These are phyloP conservation scores for Erodium chrysanthum DNA, from an alignment of 441 rosid species.

Conservation along the genomic window DNA sequence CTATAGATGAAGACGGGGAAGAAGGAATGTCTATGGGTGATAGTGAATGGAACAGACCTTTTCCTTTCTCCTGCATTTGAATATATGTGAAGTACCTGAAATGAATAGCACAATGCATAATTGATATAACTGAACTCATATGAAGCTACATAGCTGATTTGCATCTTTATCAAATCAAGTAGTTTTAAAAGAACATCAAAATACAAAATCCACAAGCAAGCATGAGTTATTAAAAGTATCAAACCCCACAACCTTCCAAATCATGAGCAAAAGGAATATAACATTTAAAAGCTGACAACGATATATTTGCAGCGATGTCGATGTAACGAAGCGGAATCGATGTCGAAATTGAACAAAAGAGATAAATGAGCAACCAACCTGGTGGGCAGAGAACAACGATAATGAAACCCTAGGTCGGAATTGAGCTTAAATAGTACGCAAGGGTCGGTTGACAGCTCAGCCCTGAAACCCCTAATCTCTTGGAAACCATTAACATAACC, in stretches of 20 bases:
- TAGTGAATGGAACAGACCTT: background rate
- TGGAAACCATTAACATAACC: too few relatives aligned
- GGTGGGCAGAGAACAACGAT: too few relatives aligned
- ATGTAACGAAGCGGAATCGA: too few relatives aligned
- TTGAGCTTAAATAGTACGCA: too few relatives aligned
- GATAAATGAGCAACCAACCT: too few relatives aligned
- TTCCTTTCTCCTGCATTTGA: background rate
- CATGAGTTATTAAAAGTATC: background rate
- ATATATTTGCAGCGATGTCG: too few relatives aligned
- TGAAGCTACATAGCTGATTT: background rate
- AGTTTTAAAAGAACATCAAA: background rate
- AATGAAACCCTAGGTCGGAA: too few relatives aligned
- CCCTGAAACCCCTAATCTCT: too few relatives aligned
- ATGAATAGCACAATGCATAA: background rate
- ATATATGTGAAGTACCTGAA: background rate
- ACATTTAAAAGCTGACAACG: too few relatives aligned
- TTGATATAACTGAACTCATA: background rate
- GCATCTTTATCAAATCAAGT: background rate
- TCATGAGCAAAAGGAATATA: background rate
- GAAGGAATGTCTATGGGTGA: conserved; percentile 25
- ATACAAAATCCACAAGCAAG: background rate
- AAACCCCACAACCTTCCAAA: background rate
- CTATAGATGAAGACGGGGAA: conserved; percentile 23
- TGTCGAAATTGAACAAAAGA: too few relatives aligned
- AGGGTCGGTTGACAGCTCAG: too few relatives aligned